These are phyloP conservation scores for Cryphonectria carpinicola DNA, from an alignment of 2,329 filamentous ascomycete genomes.

Conservation along the genomic window DNA sequence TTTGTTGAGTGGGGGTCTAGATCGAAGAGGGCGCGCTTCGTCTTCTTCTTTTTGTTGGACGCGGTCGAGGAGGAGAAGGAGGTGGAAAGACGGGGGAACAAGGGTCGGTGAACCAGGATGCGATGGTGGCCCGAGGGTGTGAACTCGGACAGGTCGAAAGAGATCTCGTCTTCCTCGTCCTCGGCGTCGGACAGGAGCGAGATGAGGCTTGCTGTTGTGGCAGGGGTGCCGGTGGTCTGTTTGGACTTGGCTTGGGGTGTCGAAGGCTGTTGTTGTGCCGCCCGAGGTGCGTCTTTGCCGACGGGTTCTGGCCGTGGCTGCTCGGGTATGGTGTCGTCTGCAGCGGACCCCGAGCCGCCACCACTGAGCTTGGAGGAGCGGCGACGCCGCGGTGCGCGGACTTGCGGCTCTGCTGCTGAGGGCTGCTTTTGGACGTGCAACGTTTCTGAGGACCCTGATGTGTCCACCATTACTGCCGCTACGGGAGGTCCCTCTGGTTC, in stretches of 20 bases:
- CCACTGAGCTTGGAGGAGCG: neutral
- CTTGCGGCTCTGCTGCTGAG: neutral
- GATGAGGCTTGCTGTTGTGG: slow-evolving; percentile 40
- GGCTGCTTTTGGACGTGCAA: neutral
- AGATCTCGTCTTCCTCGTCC: slow-evolving; percentile 44
- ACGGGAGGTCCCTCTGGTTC: neutral
- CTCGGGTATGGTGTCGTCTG: neutral
- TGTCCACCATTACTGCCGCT: neutral
- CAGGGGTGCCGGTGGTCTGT: slow-evolving; percentile 34
- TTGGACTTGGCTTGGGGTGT: slow-evolving; percentile 23
- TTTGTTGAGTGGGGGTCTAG: slow-evolving; percentile 25
- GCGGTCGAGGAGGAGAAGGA: neutral
- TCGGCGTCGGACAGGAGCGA: slow-evolving; percentile 47
- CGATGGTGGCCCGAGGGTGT: slow-evolving; percentile 29
- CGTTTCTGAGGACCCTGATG: neutral
- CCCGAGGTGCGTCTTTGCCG: too few relatives aligned
- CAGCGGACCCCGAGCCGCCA: neutral
- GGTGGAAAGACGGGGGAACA: slow-evolving; percentile 7
- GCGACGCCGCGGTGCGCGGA: neutral
- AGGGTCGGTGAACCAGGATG: slow-evolving; percentile 13
- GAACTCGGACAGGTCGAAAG: slow-evolving; percentile 38
- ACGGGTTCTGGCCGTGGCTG: neutral
- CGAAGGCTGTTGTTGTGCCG: slow-evolving; percentile 1
- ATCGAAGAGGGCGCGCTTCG: slow-evolving; percentile 27
- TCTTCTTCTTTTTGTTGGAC: slow-evolving; percentile 6